Conservation (phyloP, 805 yeast genomes). For the Lipomyces lipofer region DNA sequence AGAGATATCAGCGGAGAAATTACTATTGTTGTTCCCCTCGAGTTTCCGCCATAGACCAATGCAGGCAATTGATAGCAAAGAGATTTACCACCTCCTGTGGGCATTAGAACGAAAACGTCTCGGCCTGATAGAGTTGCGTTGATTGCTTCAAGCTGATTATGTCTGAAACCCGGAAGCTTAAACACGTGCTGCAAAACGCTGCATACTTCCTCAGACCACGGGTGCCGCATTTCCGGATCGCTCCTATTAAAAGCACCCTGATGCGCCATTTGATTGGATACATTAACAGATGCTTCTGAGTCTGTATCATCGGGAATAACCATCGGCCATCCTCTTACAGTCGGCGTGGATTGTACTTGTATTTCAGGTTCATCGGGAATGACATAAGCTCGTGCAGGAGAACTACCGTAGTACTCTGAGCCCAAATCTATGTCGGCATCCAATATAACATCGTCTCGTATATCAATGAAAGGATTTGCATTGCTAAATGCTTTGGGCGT, state of each 20-base stretch:
- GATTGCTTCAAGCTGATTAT: constrained; percentile 84
- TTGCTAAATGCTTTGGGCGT: not conserved
- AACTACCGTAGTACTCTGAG: constrained; percentile 14
- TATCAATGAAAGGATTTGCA: not conserved
- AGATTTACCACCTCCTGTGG: constrained; percentile 98
- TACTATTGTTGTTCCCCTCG: constrained; percentile 84
- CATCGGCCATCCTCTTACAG: not conserved
- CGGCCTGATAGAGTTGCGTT: constrained; percentile 72
- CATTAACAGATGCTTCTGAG: constrained; percentile 2
- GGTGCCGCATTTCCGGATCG: constrained; percentile 33
- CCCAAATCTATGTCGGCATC: constrained; percentile 9
- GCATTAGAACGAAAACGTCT: constrained; percentile 95
- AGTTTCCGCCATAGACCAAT: constrained; percentile 67
- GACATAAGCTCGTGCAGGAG: constrained; percentile 7
- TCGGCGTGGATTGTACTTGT: constrained; percentile 4
- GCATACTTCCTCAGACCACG: constrained; percentile 73
- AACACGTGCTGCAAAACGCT: constrained; percentile 59
- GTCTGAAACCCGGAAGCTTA: constrained; percentile 65
- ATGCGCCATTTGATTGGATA: constrained; percentile 20
- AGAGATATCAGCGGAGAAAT: constrained; percentile 91
- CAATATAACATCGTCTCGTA: not conserved
- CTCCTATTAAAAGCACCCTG: constrained; percentile 7
- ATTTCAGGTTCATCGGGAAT: constrained; percentile 7
- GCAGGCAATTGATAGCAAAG: constrained; percentile 96
- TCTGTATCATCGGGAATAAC: constrained; percentile 4